Percentiles rank a stretch among this genome's conserved stretches.
Evolutionary conservation across 1,139 yeast species (phyloP).

Genomic region (Lodderomyces theae): DNA sequence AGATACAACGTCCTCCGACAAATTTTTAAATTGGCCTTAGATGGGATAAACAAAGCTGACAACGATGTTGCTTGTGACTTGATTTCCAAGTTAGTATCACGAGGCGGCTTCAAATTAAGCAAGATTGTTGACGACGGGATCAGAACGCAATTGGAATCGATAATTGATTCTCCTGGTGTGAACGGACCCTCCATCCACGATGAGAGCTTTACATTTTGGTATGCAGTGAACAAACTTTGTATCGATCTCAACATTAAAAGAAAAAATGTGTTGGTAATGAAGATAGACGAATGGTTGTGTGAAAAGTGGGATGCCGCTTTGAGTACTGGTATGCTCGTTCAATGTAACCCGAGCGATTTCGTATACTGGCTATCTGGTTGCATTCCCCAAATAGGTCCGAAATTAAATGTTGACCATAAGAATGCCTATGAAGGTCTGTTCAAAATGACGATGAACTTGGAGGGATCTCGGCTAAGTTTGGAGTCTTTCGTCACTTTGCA

Average conservation of each 20-base stretch:
- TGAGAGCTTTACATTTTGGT: conserved; percentile 57
- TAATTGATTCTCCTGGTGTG: conserved; percentile 53
- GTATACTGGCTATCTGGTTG: neutral
- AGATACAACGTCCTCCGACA: conserved; percentile 10
- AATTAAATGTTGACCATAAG: neutral
- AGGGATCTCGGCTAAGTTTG: neutral
- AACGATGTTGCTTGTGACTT: conserved; percentile 21
- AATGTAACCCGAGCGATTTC: neutral
- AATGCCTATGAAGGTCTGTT: neutral
- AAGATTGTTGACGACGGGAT: conserved; percentile 35
- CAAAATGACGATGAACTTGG: neutral
- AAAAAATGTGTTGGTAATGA: conserved; percentile 17
- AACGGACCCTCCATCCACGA: conserved; percentile 56
- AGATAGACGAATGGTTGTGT: conserved; percentile 47
- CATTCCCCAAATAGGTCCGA: neutral
- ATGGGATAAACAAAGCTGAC: conserved; percentile 34
- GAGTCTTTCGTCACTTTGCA: neutral
- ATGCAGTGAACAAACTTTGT: conserved; percentile 35
- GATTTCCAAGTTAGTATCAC: conserved; percentile 17
- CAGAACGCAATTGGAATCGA: conserved; percentile 43
- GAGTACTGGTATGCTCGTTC: neutral
- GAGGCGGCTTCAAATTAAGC: conserved; percentile 14
- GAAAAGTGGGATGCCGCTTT: conserved; percentile 36
- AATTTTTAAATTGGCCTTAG: conserved; percentile 43
- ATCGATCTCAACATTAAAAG: conserved; percentile 26